Conservation (phyloP, 257 asterid species). For the Gardenia jasminoides region DNA sequence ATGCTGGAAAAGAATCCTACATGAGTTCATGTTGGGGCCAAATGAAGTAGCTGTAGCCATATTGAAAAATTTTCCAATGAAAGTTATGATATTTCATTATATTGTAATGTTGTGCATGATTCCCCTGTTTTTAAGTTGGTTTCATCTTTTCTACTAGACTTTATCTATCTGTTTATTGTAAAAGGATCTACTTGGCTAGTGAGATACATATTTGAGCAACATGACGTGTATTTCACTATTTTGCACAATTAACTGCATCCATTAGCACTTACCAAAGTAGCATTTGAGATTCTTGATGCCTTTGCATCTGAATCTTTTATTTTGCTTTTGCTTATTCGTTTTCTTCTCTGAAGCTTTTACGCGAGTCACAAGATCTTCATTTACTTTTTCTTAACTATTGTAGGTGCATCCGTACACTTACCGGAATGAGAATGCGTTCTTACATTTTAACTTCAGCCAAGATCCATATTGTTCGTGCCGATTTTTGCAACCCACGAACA, state of each 20-base stretch:
- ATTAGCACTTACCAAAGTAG: background rate
- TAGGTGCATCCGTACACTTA: constrained; percentile 91
- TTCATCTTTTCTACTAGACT: too few relatives aligned
- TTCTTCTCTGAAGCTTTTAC: background rate
- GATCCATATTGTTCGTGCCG: too few relatives aligned
- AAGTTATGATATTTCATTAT: too few relatives aligned
- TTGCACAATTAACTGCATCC: background rate
- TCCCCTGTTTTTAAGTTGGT: too few relatives aligned
- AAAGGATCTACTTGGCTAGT: too few relatives aligned
- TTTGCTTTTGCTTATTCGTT: background rate
- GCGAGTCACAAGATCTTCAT: background rate
- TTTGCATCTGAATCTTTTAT: background rate
- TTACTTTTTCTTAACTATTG: background rate
- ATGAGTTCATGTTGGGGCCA: too few relatives aligned
- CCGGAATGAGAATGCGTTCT: constrained; percentile 63
- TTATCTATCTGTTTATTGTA: too few relatives aligned
- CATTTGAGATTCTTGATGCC: background rate
- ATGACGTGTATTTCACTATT: background rate
- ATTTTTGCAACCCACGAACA: too few relatives aligned
- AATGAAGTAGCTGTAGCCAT: too few relatives aligned
- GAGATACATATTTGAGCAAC: background rate
- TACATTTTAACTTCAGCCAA: constrained; percentile 78
- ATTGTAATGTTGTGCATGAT: too few relatives aligned
- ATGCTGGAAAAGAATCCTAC: too few relatives aligned
- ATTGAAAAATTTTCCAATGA: too few relatives aligned